phyloP scores from a whole-genome alignment of 108 stramenopile genomes.

The Epithemia pelagica region DNA sequence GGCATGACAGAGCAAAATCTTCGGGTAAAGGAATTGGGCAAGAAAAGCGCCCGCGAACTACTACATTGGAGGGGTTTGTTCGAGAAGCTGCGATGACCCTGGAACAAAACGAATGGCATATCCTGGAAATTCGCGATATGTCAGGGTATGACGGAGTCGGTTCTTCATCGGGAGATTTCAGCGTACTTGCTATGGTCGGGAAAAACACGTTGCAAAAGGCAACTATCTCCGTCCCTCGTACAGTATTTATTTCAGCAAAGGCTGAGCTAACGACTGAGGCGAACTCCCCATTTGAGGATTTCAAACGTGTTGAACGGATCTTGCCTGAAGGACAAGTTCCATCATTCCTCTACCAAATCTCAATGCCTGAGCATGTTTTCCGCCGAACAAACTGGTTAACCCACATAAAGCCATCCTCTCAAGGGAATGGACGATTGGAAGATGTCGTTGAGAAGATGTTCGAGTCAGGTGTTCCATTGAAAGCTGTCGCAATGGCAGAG shows the following conservation, averaged over 20 bases:
- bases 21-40: conserved; percentile 9
- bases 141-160: conserved; percentile 49
- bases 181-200: conserved; percentile 89
- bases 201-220: conserved; percentile 72
- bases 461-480: conserved; percentile 78
- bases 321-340: conserved; percentile 80
- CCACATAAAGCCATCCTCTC: conserved; percentile 24
- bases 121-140: conserved; percentile 88
- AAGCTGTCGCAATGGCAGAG: conserved; percentile 67
- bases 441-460: conserved; percentile 76
- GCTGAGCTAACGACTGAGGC: conserved; percentile 35
- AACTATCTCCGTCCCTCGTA: conserved; percentile 73
- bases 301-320: conserved; percentile 70
- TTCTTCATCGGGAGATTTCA: conserved; percentile 73
- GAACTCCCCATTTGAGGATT: conserved; percentile 6
- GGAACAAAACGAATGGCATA: conserved; percentile 76
- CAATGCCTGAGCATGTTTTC: conserved; percentile 75
- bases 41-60: conserved; percentile 39
- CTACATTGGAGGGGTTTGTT: conserved; percentile 75
- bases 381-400: conserved; percentile 54
- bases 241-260: conserved; percentile 64
- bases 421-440: conserved; percentile 1
- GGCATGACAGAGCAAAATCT: conserved; percentile 3
- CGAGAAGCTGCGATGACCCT: conserved; percentile 63
- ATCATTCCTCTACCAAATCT: conserved; percentile 80